Evolutionary conservation across 1,139 yeast species (phyloP).

Genomic region (Suhomyces atakaporum): DNA sequence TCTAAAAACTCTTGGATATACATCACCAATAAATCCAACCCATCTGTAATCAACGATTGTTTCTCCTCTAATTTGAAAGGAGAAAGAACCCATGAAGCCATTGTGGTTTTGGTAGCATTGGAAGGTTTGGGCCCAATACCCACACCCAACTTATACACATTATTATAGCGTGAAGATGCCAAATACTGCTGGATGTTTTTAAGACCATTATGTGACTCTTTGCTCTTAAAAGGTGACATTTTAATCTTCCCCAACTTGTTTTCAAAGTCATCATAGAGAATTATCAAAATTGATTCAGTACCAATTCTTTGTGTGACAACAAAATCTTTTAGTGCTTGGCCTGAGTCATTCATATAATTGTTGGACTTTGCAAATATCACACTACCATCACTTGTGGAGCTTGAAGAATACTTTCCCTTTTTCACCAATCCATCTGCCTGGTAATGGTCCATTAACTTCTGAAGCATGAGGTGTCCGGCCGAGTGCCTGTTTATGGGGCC

Average conservation of each 20-base stretch:
- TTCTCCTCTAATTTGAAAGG: conserved; percentile 22
- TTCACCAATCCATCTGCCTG: conserved; percentile 28
- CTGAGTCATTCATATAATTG: conserved; percentile 45
- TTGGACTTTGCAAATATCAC: conserved; percentile 39
- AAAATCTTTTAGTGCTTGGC: conserved; percentile 31
- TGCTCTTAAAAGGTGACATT: conserved; percentile 31
- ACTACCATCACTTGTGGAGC: conserved; percentile 20
- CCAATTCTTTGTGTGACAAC: conserved; percentile 23
- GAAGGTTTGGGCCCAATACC: conserved; percentile 51
- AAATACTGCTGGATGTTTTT: conserved; percentile 24
- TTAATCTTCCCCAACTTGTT: conserved; percentile 30
- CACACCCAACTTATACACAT: conserved; percentile 36
- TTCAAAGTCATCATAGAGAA: conserved; percentile 47
- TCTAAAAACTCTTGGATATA: conserved; percentile 13
- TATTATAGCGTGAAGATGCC: conserved; percentile 5
- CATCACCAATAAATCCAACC: conserved; percentile 6
- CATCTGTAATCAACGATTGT: conserved; percentile 1
- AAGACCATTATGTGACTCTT: conserved; percentile 47
- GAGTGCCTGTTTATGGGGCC: conserved; percentile 44
- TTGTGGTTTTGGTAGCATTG: conserved; percentile 34
- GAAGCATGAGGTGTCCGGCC: conserved; percentile 40
- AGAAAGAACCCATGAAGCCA: conserved; percentile 46
- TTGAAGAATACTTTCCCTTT: conserved; percentile 26
- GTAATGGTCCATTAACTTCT: conserved; percentile 27
- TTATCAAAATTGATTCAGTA: conserved; percentile 20